Evolutionary conservation across 169 alveolate genomes (phyloP), one percentile per base, ranked within the genome.

Genomic region (Babesia microti): DNA sequence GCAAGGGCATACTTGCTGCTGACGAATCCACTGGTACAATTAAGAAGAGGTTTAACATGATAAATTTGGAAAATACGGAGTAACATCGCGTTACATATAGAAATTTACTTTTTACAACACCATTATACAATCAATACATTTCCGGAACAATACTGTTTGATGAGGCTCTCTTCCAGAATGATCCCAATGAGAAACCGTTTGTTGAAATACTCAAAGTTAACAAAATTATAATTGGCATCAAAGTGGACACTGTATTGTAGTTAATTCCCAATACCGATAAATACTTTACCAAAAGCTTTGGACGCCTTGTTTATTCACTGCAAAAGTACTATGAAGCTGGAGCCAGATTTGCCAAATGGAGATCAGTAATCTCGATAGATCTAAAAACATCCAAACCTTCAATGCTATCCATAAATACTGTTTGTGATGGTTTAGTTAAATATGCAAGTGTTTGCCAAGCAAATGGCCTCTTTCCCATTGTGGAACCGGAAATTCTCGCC

Each of bases 291-390:
- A 79, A 73, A 58, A 98, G 99, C 28, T 80, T 96, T 36, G 99
- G 94, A 55, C 95, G 95, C 18, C 88, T 96, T 17, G 96, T 88
- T 41, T 94, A 89, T 43, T 73, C 98, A 68, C 91, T 98, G 91
- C 61, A 73, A 48, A 86, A 86, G 76, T 94, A 86, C 83, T 94
- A 96, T 72, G 87, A 78, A 44, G 87, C 91, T 45, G 99, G 99
- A 29, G 97, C 98, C 46, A 85, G 98, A 43, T 96, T 96, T 75
- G 98, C 99, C 60, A 96, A 96, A 81, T 96, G 99, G 99, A 88
- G 99, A 69, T 94, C 97, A 23, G 98, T 91, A 23, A 75, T 93
- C 43, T 87, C 82, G 59, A 90, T 96, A 60, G 98, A 87, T 52
- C 80, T 61, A 28, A 83, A 63, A 9, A 84, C 81, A 56, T 70